These are phyloP conservation scores for Arthroderma uncinatum DNA, from an alignment of 2,329 filamentous ascomycete genomes.

Conservation along the genomic window DNA sequence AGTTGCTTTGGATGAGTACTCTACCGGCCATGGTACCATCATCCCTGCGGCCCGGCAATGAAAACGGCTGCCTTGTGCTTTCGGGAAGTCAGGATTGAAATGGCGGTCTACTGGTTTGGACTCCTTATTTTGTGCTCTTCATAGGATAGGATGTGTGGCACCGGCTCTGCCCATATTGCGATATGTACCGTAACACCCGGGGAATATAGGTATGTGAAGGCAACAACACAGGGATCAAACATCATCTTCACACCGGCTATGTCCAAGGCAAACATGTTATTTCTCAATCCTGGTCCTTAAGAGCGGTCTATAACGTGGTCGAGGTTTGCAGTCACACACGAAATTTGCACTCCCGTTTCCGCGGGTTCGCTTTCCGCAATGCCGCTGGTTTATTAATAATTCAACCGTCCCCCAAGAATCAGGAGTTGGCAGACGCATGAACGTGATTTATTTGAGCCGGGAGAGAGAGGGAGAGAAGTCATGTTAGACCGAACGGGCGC, in stretches of 20 bases:
- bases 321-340: neutral
- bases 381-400: neutral
- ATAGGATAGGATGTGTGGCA: neutral
- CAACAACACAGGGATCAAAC: neutral
- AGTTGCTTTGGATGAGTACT: neutral
- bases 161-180: neutral
- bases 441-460: neutral
- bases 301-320: too few species aligned
- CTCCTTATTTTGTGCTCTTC: neutral
- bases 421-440: neutral
- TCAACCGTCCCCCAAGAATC: neutral
- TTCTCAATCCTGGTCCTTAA: neutral
- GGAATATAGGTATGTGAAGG: neutral
- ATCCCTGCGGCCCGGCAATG: neutral
- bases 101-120: neutral
- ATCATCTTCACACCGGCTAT: neutral
- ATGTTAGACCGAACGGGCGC: constrained; percentile 3
- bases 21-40: neutral
- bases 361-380: neutral
- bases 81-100: neutral
- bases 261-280: neutral
- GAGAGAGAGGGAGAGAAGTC: neutral
- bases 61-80: neutral
- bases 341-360: neutral
- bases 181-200: neutral